A percentile compares a stretch with the other conserved stretches of the same genome.
phyloP scores from a whole-genome alignment of 192 early-diverging fungal genomes.

The Podila clonocystis region DNA sequence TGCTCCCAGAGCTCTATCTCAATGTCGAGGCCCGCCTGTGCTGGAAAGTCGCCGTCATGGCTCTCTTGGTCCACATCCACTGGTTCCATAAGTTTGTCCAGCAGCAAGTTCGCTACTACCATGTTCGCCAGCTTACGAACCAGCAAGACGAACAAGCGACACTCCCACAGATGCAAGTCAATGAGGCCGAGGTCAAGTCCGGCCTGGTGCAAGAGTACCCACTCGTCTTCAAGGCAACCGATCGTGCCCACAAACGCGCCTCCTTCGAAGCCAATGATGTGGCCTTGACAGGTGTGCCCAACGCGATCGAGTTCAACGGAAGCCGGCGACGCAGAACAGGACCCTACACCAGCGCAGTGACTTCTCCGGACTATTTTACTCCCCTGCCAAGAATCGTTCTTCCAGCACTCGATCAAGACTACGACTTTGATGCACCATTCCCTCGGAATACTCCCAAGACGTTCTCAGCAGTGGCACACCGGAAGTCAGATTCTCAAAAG shows the following conservation, averaged over 20 bases:
- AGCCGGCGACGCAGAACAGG: neutral
- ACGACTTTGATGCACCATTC: neutral
- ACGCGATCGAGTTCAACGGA: conserved; percentile 12
- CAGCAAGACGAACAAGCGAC: neutral
- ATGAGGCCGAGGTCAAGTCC: neutral
- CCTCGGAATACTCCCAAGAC: conserved; percentile 16
- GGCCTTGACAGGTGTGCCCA: neutral
- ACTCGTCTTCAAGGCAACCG: neutral
- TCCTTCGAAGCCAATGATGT: conserved; percentile 3
- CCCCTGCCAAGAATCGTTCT: too few relatives aligned
- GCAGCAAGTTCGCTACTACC: conserved; percentile 34
- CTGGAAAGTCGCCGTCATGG: conserved; percentile 37
- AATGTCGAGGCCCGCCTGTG: conserved; percentile 39
- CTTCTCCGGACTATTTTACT: too few relatives aligned
- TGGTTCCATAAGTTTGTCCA: conserved; percentile 47
- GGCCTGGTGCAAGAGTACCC: too few relatives aligned
- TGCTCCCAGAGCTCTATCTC: conserved; percentile 34
- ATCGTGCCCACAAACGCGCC: neutral
- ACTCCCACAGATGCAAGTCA: neutral
- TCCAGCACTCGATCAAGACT: too few relatives aligned
- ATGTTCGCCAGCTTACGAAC: neutral
- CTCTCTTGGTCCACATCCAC: conserved; percentile 31
- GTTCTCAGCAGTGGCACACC: conserved; percentile 19
- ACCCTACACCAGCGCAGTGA: too few relatives aligned
- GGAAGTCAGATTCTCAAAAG: conserved; percentile 8